Percentiles rank a stretch among this genome's conserved stretches.
Conservation (phyloP, 176 grass and related monocot species). For the Paspalum notatum region DNA sequence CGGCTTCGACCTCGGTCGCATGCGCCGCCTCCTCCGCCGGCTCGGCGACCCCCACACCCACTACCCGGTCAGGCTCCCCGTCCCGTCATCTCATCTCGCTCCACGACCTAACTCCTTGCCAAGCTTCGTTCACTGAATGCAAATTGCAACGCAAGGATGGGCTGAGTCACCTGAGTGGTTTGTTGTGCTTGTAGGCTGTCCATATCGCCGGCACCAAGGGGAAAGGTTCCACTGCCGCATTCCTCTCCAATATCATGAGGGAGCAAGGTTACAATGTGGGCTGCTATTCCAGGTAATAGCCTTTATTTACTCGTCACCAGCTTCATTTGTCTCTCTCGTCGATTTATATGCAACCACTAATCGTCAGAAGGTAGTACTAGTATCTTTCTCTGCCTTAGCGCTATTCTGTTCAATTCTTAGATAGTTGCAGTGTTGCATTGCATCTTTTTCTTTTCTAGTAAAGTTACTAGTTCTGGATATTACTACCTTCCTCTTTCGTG, state of each 20-base stretch:
- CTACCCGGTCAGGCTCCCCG: conserved; percentile 46
- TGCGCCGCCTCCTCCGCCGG: conserved; percentile 69
- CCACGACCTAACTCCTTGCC: too few species aligned
- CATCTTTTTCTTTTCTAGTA: not conserved
- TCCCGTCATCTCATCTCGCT: not conserved
- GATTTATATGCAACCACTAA: not conserved
- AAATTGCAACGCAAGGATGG: not conserved
- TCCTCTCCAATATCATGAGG: conserved; percentile 82
- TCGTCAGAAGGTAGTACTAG: too few species aligned
- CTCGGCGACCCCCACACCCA: conserved; percentile 76
- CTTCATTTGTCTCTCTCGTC: too few species aligned
- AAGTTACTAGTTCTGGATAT: not conserved
- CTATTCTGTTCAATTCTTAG: not conserved
- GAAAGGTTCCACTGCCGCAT: conserved; percentile 86
- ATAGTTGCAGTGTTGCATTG: too few species aligned
- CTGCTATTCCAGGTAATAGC: conserved; percentile 75
- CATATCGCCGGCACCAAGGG: conserved; percentile 96
- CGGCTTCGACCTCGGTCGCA: conserved; percentile 88
- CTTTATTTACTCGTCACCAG: not conserved
- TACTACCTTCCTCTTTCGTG: not conserved
- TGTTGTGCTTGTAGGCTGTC: conserved; percentile 54
- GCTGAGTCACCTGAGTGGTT: not conserved
- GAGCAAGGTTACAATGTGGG: conserved; percentile 86
- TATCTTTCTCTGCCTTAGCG: not conserved
- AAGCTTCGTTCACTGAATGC: not conserved